These are phyloP conservation scores for Pleodorina starrii DNA, from an alignment of 139 green algal species.

Conservation along the genomic window DNA sequence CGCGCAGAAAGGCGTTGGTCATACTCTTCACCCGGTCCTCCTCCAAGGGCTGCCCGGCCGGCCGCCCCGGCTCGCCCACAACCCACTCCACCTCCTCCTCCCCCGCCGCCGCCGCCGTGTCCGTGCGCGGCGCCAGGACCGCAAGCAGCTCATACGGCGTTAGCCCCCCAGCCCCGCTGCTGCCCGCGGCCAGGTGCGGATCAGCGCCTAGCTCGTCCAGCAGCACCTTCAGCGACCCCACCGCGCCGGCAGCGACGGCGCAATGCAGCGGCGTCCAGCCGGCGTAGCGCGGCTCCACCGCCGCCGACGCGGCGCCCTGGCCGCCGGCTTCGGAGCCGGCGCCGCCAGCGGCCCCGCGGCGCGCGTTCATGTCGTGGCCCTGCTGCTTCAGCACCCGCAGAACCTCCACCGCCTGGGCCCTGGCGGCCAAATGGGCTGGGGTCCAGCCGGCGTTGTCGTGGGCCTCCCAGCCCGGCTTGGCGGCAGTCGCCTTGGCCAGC, in stretches of 20 bases:
- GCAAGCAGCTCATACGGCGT: background rate
- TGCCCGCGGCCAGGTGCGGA: background rate
- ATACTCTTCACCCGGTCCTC: no score
- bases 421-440: conserved; percentile 16
- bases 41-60: no score
- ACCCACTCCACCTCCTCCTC: background rate
- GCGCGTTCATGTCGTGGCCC: conserved; percentile 14
- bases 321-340: background rate
- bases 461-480: no score
- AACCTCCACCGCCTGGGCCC: background rate
- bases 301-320: background rate
- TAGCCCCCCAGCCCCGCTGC: background rate
- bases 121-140: no score
- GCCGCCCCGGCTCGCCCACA: no score
- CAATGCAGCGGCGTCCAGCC: conserved; percentile 45
- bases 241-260: conserved; percentile 4
- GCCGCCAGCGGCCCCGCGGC: background rate
- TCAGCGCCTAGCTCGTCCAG: conserved; percentile 18
- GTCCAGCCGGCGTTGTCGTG: conserved; percentile 6
- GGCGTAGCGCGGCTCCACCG: background rate
- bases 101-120: background rate
- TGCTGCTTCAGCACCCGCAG: conserved; percentile 2
- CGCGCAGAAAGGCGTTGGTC: no score
- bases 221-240: background rate
- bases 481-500: no score